A percentile compares a stretch with the other conserved stretches of the same genome.
Conservation (phyloP, 2,329 filamentous ascomycete genomes). For the Diaporthe destruens region DNA sequence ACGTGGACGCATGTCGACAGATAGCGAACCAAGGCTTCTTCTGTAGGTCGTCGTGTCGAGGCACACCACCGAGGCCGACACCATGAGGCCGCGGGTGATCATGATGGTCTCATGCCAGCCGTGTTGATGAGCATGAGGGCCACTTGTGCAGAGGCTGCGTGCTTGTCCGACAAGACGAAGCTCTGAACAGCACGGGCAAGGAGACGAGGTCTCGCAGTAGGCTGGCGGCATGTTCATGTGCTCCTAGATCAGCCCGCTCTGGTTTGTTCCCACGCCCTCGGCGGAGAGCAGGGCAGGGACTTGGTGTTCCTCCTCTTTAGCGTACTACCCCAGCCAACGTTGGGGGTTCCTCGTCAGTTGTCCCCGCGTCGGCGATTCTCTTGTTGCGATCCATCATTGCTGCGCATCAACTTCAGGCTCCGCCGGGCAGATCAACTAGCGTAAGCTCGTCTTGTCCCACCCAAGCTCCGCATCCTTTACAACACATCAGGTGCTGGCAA, state of each 20-base stretch:
- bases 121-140: slow-evolving; percentile 3
- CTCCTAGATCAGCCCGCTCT: not conserved
- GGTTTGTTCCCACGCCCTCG: slow-evolving; percentile 5
- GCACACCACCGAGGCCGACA: not conserved
- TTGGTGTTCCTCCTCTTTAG: slow-evolving; percentile 27
- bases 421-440: slow-evolving; percentile 10
- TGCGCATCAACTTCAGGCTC: not conserved
- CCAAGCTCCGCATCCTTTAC: slow-evolving; percentile 1
- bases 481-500: not conserved
- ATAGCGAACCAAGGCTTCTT: not conserved
- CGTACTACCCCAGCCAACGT: not conserved
- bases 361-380: not conserved
- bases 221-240: slow-evolving; percentile 17
- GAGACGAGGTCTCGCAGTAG: not conserved
- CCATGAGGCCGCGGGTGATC: not conserved
- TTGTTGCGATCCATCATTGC: slow-evolving; percentile 14
- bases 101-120: not conserved
- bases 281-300: not conserved
- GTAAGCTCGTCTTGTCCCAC: slow-evolving; percentile 13
- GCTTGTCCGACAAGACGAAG: not conserved
- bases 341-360: not conserved
- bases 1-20: not conserved
- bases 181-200: not conserved
- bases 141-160: not conserved
- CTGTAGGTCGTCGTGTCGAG: not conserved